Conservation (phyloP, 208 protist genomes). For the Trypanosoma rangeli region DNA sequence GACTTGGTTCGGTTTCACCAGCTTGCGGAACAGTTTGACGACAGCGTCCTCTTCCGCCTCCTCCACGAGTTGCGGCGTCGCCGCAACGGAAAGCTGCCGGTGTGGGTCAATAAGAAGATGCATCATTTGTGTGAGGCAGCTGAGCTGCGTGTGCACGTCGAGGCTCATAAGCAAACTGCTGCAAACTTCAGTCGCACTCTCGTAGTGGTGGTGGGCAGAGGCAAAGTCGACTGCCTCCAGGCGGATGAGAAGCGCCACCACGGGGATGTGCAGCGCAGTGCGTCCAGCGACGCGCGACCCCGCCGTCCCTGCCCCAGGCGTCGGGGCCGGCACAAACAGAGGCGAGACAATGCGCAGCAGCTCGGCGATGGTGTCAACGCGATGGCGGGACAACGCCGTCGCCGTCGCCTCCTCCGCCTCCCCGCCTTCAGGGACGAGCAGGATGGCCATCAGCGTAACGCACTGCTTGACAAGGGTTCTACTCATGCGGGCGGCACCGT, state of each 20-base stretch:
- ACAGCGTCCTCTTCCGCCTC: slow-evolving; percentile 36
- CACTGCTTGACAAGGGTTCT: slow-evolving; percentile 51
- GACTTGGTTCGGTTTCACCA: slow-evolving; percentile 89
- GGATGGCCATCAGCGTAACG: slow-evolving; percentile 72
- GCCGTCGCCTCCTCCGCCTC: slow-evolving; percentile 9
- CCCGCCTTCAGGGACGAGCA: slow-evolving; percentile 41
- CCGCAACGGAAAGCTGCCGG: slow-evolving; percentile 37
- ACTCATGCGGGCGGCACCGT: slow-evolving; percentile 44
- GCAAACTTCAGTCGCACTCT: slow-evolving; percentile 76
- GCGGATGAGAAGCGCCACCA: slow-evolving; percentile 80
- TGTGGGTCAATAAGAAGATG: slow-evolving; percentile 69
- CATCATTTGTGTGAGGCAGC: slow-evolving; percentile 81
- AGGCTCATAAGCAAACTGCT: slow-evolving; percentile 76
- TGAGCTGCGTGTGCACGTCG: slow-evolving; percentile 79
- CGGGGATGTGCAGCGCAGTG: slow-evolving; percentile 66
- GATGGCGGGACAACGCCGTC: slow-evolving; percentile 27
- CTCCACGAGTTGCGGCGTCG: slow-evolving; percentile 3
- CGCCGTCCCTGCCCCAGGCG: slow-evolving; percentile 6
- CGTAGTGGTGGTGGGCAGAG: slow-evolving; percentile 47
- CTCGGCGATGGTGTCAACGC: slow-evolving; percentile 64
- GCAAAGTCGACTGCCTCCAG: slow-evolving; percentile 65
- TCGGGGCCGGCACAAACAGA: slow-evolving; percentile 40
- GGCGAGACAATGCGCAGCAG: slow-evolving; percentile 73
- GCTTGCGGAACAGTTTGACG: slow-evolving; percentile 59
- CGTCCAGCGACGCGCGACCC: slow-evolving; percentile 1